Conservation (phyloP, 2,329 filamentous ascomycete species). For the Pyrenochaeta sp. region DNA sequence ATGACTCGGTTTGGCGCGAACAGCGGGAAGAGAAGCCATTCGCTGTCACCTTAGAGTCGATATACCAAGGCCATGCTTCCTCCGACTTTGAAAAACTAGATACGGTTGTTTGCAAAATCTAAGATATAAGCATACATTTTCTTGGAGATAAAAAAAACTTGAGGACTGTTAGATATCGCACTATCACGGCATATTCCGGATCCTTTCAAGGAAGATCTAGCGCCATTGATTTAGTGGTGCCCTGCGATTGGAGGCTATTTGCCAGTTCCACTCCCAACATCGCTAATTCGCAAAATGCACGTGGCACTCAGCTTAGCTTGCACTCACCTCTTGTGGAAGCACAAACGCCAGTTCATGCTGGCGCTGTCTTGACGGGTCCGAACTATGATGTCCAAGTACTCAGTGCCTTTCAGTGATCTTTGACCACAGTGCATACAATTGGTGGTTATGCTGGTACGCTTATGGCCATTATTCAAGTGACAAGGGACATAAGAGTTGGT, state of each 20-base stretch:
- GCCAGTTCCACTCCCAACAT: background rate
- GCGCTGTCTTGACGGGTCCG: too few relatives aligned
- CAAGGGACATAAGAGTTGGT: background rate
- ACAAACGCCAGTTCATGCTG: background rate
- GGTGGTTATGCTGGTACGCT: conserved; percentile 5
- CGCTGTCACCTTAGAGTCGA: too few relatives aligned
- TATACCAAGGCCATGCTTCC: background rate
- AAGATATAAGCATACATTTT: too few relatives aligned
- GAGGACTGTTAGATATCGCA: too few relatives aligned
- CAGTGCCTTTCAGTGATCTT: background rate
- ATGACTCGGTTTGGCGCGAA: background rate
- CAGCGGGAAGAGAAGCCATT: background rate
- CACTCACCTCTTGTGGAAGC: background rate
- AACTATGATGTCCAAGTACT: background rate
- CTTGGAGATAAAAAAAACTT: too few relatives aligned
- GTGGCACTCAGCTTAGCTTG: background rate
- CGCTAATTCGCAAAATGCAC: background rate
- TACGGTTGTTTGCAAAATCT: too few relatives aligned
- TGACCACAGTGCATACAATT: conserved; percentile 1
- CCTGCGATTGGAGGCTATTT: background rate
- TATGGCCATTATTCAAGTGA: background rate
- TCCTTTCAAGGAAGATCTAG: too few relatives aligned
- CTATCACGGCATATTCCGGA: too few relatives aligned
- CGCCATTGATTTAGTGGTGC: too few relatives aligned
- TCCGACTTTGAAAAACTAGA: background rate